Evolutionary conservation across 805 yeast genomes (phyloP), one percentile per base, ranked within the genome.

Genomic region (Nematodospora valgi): DNA sequence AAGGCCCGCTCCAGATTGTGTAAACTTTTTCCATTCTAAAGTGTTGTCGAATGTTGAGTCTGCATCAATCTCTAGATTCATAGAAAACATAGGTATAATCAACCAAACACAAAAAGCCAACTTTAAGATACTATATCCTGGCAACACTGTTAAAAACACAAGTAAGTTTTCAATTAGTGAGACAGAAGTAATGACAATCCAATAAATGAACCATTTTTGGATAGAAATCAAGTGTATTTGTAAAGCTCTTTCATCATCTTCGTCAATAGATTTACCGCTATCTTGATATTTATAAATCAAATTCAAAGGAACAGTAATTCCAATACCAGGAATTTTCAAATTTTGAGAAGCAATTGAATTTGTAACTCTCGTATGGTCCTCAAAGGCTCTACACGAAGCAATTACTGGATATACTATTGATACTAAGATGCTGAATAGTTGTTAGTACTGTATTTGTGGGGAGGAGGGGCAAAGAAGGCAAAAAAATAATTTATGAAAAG

Each of bases 341-440:
- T 54, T 46, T 38, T 44, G 40, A 38, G 60, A 43, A 45, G 64
- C 53, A 43, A 55, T 34, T 40, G 34, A 35, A 49, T 64, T 46
- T 23, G 56, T 51, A 15, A 54, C 48, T 5, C 45, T 44, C n/a
- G 51, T 68, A 45, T 68, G 63, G 30, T 58, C 46, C 35, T 72
- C 70, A 37, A 78, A 63, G 1, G 86, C 78, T 42, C 64, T 71
- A 56, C 66, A 80, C 3, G 86, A 76, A 33, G 82, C 82, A 39
- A 76, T 53, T 11, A 75, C 55, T 3, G 88, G 88, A 54, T 78
- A 76, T 8, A 68, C 64, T 23, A 76, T 62, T 6, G 80, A 63
- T 17, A 72, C 59, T 23, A 52, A 22, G 6, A 56, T 37, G 31
- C 73, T 66, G 16, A 19, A 9, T 14, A 9, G 20, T 17, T 23